Base-by-base conservation (phyloP, 768 basidiomycete genomes). In the Boletus rex-veris region DNA sequence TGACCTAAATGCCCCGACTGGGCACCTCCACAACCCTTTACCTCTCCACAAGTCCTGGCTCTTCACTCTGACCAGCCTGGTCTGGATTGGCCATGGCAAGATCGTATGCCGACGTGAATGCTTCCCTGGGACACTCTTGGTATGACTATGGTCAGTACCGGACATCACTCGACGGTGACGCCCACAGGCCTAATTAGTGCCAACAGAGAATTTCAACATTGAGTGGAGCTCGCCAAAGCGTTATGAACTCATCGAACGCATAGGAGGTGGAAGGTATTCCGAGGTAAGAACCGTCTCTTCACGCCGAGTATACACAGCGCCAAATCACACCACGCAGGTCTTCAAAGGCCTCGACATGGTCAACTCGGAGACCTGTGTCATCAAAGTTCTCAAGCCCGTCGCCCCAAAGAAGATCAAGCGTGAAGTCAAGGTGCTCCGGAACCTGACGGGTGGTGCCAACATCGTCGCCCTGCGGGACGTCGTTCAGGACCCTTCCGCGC, bases 351-450 rank as follows among this genome's bases (percentile, higher is more conserved):
- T 84, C 51, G 80, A 86, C 66, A 76, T 77, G 64, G 75, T 75
- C 57, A 80, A 76, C 58, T 72, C 72, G 33, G 79, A 80, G 54
- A 77, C 73, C 52, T 82, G 81, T 62, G 73, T 85, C 58, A 79
- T 88, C 72, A 88, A 88, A 66, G 85, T 88, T 5, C 74, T 88
- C 60, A 88, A 88, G 62, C 86, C 86, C 21, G 85, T 88, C 39
- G 84, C 71, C 37, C 53, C 63, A 75, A 69, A 80, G 77, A 88
- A 88, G 75, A 82, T 87, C 67, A 85, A 85, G 71, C 76, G 86
- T 30, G 86, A 88, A 69, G 83, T 88, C 70, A 87, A 88, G 73
- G 82, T 88, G 53, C 71, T 88, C 45, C 79, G 81, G 54, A 86
- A 86, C 67, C 65, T 88, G 26, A 78, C 82, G 8, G 86, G 86